Evolutionary conservation across 495 filamentous ascomycete genomes (phyloP).

Genomic region (Podospora tetraspora): DNA sequence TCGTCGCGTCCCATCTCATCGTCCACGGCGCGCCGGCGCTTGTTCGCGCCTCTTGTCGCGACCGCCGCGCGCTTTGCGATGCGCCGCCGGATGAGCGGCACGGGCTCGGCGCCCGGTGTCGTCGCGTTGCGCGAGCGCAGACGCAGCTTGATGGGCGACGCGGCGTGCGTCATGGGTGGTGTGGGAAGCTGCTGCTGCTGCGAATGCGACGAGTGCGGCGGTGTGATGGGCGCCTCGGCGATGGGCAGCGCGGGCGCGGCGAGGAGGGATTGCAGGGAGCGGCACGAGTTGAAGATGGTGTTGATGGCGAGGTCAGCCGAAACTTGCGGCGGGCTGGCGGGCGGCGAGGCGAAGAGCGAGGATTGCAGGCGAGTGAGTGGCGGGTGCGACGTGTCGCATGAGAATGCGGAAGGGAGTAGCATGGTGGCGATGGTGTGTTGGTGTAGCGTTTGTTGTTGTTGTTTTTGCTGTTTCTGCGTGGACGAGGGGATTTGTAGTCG

Average conservation of each 20-base stretch:
- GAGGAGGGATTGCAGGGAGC: constrained; percentile 65
- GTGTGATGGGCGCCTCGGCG: constrained; percentile 35
- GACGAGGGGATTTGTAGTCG: not conserved
- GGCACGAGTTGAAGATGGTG: constrained; percentile 63
- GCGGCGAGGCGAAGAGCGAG: constrained; percentile 56
- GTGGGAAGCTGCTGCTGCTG: constrained; percentile 38
- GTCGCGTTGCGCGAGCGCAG: constrained; percentile 39
- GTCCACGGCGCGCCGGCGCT: constrained; percentile 53
- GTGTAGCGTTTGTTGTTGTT: not conserved
- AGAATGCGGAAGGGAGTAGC: constrained; percentile 66
- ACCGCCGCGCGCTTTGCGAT: constrained; percentile 49
- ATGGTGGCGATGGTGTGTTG: constrained; percentile 32
- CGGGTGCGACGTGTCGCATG: constrained; percentile 58
- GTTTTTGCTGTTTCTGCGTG: not conserved
- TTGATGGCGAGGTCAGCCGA: constrained; percentile 48
- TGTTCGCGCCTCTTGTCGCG: constrained; percentile 50
- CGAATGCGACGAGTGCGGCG: constrained; percentile 48
- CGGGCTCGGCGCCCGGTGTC: constrained; percentile 12
- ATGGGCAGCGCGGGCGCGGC: constrained; percentile 37
- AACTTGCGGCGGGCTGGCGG: constrained; percentile 57
- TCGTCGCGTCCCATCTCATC: constrained; percentile 46
- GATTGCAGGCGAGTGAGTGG: constrained; percentile 47
- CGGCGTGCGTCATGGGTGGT: constrained; percentile 47
- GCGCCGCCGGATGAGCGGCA: constrained; percentile 34
- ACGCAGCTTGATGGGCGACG: constrained; percentile 44